Percentiles rank a stretch among this genome's conserved stretches.
phyloP scores from a whole-genome alignment of 495 filamentous ascomycete species.

The Daldinia decipiens region DNA sequence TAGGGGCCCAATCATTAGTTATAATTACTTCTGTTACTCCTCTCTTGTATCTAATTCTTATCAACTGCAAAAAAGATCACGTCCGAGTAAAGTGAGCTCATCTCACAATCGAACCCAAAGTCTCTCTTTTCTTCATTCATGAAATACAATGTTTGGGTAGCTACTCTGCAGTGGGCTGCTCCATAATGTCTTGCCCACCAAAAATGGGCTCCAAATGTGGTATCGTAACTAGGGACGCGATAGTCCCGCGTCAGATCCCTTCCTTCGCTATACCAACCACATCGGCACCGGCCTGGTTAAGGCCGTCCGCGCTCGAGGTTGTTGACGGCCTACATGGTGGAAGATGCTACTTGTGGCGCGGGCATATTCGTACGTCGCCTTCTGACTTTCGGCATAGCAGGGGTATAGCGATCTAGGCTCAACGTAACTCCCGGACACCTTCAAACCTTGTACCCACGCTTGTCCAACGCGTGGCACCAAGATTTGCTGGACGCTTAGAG shows the following conservation, averaged over 20 bases:
- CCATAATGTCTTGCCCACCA: slow-evolving; percentile 24
- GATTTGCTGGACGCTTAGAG: slow-evolving; percentile 64
- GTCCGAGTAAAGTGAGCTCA: not conserved
- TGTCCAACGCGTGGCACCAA: slow-evolving; percentile 31
- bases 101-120: slow-evolving; percentile 10
- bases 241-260: slow-evolving; percentile 6
- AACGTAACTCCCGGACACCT: slow-evolving; percentile 33
- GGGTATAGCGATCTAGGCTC: slow-evolving; percentile 36
- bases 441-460: slow-evolving; percentile 37
- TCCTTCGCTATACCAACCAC: slow-evolving; percentile 13
- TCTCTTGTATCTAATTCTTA: not conserved
- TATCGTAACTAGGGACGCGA: slow-evolving; percentile 14
- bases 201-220: slow-evolving; percentile 14
- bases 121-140: slow-evolving; percentile 16
- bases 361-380: slow-evolving; percentile 12
- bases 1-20: not conserved
- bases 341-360: slow-evolving; percentile 18
- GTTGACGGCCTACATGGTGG: slow-evolving; percentile 11
- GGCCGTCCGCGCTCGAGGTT: slow-evolving; percentile 19
- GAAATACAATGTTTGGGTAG: slow-evolving; percentile 33
- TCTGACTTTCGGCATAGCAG: slow-evolving; percentile 32
- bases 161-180: slow-evolving; percentile 25
- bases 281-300: slow-evolving; percentile 9
- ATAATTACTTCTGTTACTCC: not conserved
- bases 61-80: not conserved